Conservation (phyloP, 768 basidiomycete species). For the Zangia roseola region DNA sequence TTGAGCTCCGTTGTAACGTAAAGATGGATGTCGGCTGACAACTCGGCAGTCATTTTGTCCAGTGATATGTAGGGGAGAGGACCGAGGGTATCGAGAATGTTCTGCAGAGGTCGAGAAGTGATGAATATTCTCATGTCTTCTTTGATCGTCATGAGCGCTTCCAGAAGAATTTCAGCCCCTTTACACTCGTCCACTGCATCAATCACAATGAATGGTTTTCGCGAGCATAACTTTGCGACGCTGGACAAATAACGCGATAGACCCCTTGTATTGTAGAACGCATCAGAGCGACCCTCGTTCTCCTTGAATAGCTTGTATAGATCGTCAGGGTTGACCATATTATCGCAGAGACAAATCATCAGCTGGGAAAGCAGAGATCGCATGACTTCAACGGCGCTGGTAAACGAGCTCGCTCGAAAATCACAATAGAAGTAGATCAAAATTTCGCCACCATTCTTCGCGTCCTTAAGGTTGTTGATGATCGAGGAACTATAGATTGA, state of each 20-base stretch:
- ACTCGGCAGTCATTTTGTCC: neutral
- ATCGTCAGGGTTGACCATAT: neutral
- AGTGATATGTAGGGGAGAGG: conserved; percentile 10
- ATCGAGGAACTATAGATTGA: neutral
- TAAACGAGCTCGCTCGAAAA: conserved; percentile 11
- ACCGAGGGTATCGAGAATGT: conserved; percentile 1
- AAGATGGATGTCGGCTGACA: conserved; percentile 9
- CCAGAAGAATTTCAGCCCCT: conserved; percentile 8
- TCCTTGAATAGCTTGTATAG: conserved; percentile 7
- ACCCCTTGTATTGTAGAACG: conserved; percentile 2
- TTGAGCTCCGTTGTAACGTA: conserved; percentile 11
- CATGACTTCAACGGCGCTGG: conserved; percentile 12
- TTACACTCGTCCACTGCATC: conserved; percentile 26
- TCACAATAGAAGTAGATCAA: conserved; percentile 25
- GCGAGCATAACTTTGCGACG: neutral
- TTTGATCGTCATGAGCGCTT: neutral
- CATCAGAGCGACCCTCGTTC: neutral
- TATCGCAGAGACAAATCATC: neutral
- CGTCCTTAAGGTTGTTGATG: neutral
- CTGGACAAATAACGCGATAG: conserved; percentile 1
- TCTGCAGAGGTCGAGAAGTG: conserved; percentile 8
- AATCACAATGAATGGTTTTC: conserved; percentile 11
- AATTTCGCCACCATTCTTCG: neutral
- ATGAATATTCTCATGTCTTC: conserved; percentile 1
- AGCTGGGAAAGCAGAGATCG: conserved; percentile 23